Evolutionary conservation across 148 eudicot species (phyloP).

Genomic region (Cornus suecica): DNA sequence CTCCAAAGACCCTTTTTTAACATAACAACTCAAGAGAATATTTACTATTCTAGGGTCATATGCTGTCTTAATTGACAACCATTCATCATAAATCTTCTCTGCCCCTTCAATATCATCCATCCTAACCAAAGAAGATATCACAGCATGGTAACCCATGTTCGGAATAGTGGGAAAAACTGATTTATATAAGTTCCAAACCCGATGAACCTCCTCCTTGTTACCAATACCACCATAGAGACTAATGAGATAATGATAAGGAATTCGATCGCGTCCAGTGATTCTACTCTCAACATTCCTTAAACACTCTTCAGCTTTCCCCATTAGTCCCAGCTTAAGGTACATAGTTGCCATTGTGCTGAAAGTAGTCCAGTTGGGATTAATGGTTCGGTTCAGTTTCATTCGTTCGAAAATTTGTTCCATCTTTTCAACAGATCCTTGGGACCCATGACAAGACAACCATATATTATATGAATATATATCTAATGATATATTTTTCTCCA

Average conservation of each 20-base stretch:
- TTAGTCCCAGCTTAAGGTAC: slow-evolving; percentile 50
- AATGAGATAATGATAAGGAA: slow-evolving; percentile 71
- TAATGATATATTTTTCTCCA: slow-evolving; percentile 43
- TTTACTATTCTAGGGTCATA: slow-evolving; percentile 70
- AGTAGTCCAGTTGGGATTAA: slow-evolving; percentile 69
- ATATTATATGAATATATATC: slow-evolving; percentile 79
- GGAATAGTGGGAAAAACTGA: slow-evolving; percentile 44
- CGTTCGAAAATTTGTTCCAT: slow-evolving; percentile 69
- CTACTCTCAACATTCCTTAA: slow-evolving; percentile 56
- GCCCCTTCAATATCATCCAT: slow-evolving; percentile 72
- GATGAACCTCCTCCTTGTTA: slow-evolving; percentile 63
- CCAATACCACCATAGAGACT: slow-evolving; percentile 66
- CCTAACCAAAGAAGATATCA: slow-evolving; percentile 66
- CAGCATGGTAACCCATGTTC: slow-evolving; percentile 63
- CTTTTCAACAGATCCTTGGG: slow-evolving; percentile 53
- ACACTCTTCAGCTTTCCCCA: slow-evolving; percentile 59
- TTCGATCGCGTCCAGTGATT: slow-evolving; percentile 50
- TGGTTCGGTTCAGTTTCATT: slow-evolving; percentile 42
- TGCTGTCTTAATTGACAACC: slow-evolving; percentile 47
- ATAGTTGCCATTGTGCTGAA: slow-evolving; percentile 73
- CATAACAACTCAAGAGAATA: slow-evolving; percentile 63
- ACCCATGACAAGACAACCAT: slow-evolving; percentile 72
- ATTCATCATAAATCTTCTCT: slow-evolving; percentile 65
- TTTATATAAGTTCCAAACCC: slow-evolving; percentile 72
- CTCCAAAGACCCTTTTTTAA: slow-evolving; percentile 48